Conservation (phyloP, 1,139 yeast species). For the Arxiozyma telluris region DNA sequence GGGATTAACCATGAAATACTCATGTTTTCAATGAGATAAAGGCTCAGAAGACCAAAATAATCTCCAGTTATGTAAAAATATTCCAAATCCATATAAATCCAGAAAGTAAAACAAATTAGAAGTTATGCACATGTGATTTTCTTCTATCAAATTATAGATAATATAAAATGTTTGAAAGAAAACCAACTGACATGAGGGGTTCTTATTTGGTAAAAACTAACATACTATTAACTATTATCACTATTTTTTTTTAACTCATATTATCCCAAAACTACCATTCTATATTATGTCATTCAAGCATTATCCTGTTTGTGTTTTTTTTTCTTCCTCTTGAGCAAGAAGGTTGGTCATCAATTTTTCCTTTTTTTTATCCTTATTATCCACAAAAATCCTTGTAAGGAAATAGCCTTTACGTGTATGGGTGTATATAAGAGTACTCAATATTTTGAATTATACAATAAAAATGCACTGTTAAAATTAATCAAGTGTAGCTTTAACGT, state of each 20-base stretch:
- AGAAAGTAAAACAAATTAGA: constrained; percentile 1
- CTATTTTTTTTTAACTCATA: neutral
- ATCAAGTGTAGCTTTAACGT: neutral
- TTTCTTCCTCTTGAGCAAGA: neutral
- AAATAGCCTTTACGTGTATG: constrained; percentile 1
- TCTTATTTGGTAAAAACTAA: neutral
- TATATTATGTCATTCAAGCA: neutral
- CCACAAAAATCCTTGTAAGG: neutral
- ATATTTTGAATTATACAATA: neutral
- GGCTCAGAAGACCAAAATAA: neutral
- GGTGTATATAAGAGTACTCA: constrained; percentile 1
- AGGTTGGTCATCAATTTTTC: neutral
- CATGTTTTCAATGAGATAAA: neutral
- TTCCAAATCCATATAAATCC: constrained; percentile 1
- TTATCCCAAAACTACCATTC: neutral
- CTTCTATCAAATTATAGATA: neutral
- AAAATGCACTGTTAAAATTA: neutral
- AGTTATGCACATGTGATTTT: neutral
- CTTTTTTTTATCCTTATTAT: neutral
- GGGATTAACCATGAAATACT: constrained; percentile 2
- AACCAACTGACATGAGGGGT: neutral
- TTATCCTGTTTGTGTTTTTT: neutral
- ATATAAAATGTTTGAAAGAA: neutral
- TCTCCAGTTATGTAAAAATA: constrained; percentile 1
- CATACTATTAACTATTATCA: neutral